Base-by-base conservation (phyloP, 805 yeast species). In the Kodamaea kaohsiungensis region DNA sequence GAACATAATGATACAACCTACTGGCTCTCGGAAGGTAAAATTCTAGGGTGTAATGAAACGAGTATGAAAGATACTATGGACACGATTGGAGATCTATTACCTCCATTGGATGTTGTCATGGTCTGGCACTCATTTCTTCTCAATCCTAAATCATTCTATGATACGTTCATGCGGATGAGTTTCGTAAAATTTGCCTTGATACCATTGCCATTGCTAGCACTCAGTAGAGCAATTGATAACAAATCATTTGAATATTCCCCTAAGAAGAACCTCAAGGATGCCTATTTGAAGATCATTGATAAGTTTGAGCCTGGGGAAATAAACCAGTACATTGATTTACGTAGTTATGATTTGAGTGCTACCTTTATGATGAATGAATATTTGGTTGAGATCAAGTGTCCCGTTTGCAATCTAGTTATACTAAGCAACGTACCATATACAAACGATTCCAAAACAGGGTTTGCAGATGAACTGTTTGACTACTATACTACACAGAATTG, bases 111-210 rank as follows among this genome's bases (percentile, higher is more conserved):
- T 45, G 60, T 65, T 2, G 17, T 62, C 18, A 54, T 64, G 62
- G 62, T 65, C 13, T 65, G 68, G 69, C 63, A 65, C 42, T 56
- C 65, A 1, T 60, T 64, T 42, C 46, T 63, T 25, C 54, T 63
- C 50, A 62, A 65, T 38, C 65, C 67, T 2, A 46, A 48, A 37
- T 18, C 59, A 1, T 57, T 51, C 46, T 57, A 60, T 49, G 65
- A 64, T 27, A 51, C 49, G 9, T 57, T 59, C 38, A 53, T 48
- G 10, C 54, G 64, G 17, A 61, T 59, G 47, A 35, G 56, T 39
- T 58, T 63, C 33, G 16, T 53, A 13, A 48, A 52, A 35, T 61
- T 65, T 48, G 51, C 59, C 19, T 45, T 49, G n/a, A 55, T 43
- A 46, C 62, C 63, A 4, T 66, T 66, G 46, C 71, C 71, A 6